Evolutionary conservation across 208 protist genomes (phyloP).

Genomic region (Tritrichomonas musculus): DNA sequence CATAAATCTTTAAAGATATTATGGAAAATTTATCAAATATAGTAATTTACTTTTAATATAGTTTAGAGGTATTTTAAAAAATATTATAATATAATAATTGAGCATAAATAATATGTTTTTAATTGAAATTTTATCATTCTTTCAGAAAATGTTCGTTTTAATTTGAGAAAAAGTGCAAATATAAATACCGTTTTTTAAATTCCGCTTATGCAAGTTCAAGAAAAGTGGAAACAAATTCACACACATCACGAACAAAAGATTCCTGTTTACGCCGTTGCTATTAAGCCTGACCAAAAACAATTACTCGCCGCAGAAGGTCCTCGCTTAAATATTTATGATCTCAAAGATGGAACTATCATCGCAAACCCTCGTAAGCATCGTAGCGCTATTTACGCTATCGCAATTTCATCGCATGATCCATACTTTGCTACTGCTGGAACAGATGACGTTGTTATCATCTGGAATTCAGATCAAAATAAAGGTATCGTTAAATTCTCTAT

Average conservation of each 20-base stretch:
- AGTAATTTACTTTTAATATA: too few relatives aligned
- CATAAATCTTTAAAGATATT: too few relatives aligned
- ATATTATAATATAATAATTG: too few relatives aligned
- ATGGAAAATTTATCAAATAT: too few relatives aligned
- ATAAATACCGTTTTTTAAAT: too few relatives aligned
- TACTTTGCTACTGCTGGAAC: constrained; percentile 15
- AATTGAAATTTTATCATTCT: too few relatives aligned
- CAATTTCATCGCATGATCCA: background rate
- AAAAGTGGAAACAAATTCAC: background rate
- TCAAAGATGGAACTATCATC: background rate
- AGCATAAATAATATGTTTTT: too few relatives aligned
- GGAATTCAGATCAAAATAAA: constrained; percentile 27
- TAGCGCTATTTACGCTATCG: background rate
- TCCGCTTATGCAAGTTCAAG: constrained; percentile 7
- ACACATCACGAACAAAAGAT: background rate
- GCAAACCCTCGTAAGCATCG: background rate
- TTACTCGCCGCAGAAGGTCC: background rate
- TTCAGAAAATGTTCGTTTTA: too few relatives aligned
- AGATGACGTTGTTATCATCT: background rate
- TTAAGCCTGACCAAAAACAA: background rate
- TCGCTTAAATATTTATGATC: background rate
- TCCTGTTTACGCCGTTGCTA: constrained; percentile 17
- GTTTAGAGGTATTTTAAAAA: too few relatives aligned
- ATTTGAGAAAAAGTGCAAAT: too few relatives aligned
- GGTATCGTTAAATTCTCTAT: background rate